Conservation (phyloP, 768 basidiomycete genomes). For the Royoungia palumana region DNA sequence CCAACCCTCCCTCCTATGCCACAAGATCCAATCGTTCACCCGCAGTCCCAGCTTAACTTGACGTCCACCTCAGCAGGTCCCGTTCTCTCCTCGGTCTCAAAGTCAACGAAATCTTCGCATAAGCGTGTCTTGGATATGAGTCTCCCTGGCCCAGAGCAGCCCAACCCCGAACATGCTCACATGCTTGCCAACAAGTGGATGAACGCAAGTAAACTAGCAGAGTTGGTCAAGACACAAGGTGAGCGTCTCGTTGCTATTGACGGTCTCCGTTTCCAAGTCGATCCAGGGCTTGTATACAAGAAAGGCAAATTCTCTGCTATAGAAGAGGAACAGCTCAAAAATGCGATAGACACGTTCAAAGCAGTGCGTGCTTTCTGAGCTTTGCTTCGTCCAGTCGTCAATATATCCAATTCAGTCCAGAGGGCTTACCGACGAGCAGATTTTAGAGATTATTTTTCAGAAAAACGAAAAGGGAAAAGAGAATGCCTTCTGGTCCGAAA, state of each 20-base stretch:
- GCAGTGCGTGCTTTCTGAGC: conserved; percentile 39
- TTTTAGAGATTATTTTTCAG: conserved; percentile 65
- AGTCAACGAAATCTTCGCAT: conserved; percentile 32
- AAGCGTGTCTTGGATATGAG: conserved; percentile 44
- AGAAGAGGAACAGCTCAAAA: conserved; percentile 63
- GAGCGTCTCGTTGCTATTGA: not conserved
- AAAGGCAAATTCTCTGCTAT: conserved; percentile 84
- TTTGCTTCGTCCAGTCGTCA: not conserved
- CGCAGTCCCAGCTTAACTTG: conserved; percentile 39
- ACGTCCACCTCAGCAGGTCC: conserved; percentile 40
- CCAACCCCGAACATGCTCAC: conserved; percentile 56
- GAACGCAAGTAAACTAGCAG: conserved; percentile 61
- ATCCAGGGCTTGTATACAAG: conserved; percentile 75
- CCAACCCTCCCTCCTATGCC: conserved; percentile 20
- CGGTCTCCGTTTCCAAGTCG: conserved; percentile 1
- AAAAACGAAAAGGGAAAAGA: conserved; percentile 59
- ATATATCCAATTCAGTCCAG: conserved; percentile 39
- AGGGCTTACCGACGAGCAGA: conserved; percentile 49
- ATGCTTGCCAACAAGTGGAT: conserved; percentile 80
- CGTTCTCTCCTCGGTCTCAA: conserved; percentile 40
- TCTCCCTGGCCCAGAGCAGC: conserved; percentile 39
- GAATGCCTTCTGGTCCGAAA: conserved; percentile 73
- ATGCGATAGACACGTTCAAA: conserved; percentile 63
- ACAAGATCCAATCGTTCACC: conserved; percentile 26
- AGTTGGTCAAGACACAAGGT: conserved; percentile 71